Conservation (phyloP, 2,329 filamentous ascomycete genomes). For the Hymenoscyphus fraxineus region DNA sequence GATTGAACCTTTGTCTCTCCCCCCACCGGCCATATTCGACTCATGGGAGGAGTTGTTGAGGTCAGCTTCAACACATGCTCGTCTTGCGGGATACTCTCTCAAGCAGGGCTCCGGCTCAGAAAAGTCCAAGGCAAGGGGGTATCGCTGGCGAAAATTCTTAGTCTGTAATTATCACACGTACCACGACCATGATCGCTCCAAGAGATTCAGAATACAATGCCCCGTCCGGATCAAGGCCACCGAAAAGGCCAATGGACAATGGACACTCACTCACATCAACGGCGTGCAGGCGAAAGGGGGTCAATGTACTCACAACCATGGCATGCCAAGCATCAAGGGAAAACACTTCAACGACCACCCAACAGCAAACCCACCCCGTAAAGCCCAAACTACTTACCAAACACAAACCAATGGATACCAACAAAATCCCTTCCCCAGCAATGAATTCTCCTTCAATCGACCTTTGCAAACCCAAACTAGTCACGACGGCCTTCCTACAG, state of each 20-base stretch:
- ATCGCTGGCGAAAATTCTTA: conserved; percentile 2
- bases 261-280: not conserved
- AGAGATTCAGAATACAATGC: not conserved
- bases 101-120: not conserved
- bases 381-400: not conserved
- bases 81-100: not conserved
- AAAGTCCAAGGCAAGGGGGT: not conserved
- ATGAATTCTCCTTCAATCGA: not conserved
- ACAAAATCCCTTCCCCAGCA: not conserved
- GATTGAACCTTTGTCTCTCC: not conserved
- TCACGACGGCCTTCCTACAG: not conserved
- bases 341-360: not conserved
- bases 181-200: not conserved
- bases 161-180: not conserved
- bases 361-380: not conserved
- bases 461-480: not conserved
- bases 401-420: not conserved
- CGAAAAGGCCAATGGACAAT: not conserved
- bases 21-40: not conserved
- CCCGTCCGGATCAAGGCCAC: not conserved
- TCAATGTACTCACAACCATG: not conserved
- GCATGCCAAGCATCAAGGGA: not conserved
- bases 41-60: not conserved
- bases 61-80: not conserved
- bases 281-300: not conserved